A percentile compares a stretch with the other conserved stretches of the same genome.
phyloP scores from a whole-genome alignment of 1,284 basidiomycete species.

The Leccinum subatratum region DNA sequence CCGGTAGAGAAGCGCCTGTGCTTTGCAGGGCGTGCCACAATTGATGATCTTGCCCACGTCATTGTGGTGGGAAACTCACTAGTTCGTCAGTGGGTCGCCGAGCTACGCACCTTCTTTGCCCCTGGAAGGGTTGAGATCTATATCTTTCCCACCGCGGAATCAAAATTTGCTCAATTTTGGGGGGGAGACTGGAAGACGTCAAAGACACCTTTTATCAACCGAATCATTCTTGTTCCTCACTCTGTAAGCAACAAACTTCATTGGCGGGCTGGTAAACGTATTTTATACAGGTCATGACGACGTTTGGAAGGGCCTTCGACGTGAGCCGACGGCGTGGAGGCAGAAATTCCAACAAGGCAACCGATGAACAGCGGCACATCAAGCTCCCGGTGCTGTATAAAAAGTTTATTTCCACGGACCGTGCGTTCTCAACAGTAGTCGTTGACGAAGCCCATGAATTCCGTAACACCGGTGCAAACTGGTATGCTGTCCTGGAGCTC shows the following conservation, averaged over 20 bases:
- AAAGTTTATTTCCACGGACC: conserved; percentile 6
- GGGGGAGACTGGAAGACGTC: conserved; percentile 9
- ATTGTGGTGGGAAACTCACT: conserved; percentile 10
- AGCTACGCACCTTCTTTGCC: conserved; percentile 10
- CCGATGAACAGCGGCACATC: conserved; percentile 9
- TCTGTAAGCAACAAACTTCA: conserved; percentile 4
- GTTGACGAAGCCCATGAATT: conserved; percentile 13
- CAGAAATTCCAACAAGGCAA: conserved; percentile 11
- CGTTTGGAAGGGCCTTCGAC: conserved; percentile 12
- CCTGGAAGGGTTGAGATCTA: conserved; percentile 12
- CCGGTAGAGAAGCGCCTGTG: conserved; percentile 1
- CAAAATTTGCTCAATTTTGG: conserved; percentile 11
- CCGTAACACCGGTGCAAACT: conserved; percentile 6
- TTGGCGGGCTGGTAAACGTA: not conserved
- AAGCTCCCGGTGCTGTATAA: conserved; percentile 10
- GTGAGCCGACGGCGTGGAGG: conserved; percentile 1
- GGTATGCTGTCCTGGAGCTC: conserved; percentile 3
- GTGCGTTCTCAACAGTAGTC: conserved; percentile 4
- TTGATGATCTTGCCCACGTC: conserved; percentile 8
- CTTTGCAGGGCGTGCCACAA: conserved; percentile 1
- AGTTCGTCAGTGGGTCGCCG: conserved; percentile 6
- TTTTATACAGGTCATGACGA: conserved; percentile 11
- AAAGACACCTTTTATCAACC: conserved; percentile 7
- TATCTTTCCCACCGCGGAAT: conserved; percentile 7
- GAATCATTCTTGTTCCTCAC: conserved; percentile 13